Conservation (phyloP, 371 early-diverging fungal species). For the Mortierella sp. region DNA sequence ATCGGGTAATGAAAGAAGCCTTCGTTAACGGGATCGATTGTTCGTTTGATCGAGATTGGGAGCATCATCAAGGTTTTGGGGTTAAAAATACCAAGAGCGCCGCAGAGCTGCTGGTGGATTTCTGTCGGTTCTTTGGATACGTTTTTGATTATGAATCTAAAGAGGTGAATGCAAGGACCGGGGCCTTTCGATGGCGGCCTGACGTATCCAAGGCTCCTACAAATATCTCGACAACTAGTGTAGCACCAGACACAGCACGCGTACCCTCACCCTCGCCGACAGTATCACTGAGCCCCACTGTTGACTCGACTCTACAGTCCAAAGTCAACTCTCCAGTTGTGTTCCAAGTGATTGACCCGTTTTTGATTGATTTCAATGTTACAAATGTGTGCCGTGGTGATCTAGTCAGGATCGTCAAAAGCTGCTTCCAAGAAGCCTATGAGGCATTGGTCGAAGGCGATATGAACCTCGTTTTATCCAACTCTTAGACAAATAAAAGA, state of each 20-base stretch:
- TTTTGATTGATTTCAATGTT: conserved; percentile 26
- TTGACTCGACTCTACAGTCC: neutral
- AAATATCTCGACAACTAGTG: neutral
- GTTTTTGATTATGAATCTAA: conserved; percentile 47
- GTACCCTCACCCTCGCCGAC: neutral
- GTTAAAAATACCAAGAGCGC: conserved; percentile 26
- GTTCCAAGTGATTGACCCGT: conserved; percentile 46
- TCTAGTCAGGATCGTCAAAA: conserved; percentile 23
- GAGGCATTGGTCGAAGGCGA: conserved; percentile 48
- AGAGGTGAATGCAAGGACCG: conserved; percentile 45
- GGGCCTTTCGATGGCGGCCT: conserved; percentile 40
- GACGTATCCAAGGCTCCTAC: conserved; percentile 1
- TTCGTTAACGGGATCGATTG: conserved; percentile 46
- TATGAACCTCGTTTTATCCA: conserved; percentile 38
- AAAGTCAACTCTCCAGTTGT: neutral
- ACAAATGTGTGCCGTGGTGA: conserved; percentile 21
- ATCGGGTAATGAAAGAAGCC: conserved; percentile 24
- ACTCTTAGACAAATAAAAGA: neutral
- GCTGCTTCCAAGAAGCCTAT: conserved; percentile 48
- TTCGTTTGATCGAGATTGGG: conserved; percentile 42
- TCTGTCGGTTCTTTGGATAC: conserved; percentile 53
- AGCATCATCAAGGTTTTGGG: conserved; percentile 25
- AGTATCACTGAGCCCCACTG: neutral
- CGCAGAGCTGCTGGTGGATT: conserved; percentile 43
- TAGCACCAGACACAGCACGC: neutral